Evolutionary conservation across 352 stramenopile genomes (phyloP), one percentile per base, ranked within the genome.

Genomic region (Phytophthora agathidicida): DNA sequence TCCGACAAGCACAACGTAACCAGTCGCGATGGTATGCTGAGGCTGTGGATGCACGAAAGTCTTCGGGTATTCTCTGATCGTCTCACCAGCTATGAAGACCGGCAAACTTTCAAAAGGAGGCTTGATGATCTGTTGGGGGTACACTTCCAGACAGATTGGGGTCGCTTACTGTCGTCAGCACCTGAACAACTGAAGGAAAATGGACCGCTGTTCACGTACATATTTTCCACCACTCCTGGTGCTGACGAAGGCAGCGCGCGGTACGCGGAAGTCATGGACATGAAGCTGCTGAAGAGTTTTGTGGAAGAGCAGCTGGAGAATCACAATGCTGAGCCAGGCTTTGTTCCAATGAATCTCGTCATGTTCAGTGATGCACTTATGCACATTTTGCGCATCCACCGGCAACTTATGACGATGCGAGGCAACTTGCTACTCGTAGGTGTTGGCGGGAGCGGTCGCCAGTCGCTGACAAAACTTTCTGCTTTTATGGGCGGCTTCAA

Each of bases 401-500:
- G 93, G 2, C 78, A 91, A 31, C 61, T 98, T 16, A 92, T 91
- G 70, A 96, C 89, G 10, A 77, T 89, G 13, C 81, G 89, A 1
- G 93, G 93, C 6, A 98, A 97, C 43, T 38, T 97, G n/a, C 76
- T 98, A 41, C 73, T 98, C 11, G 89, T 98, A 8, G 93, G 93
- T 16, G 92, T 98, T 17, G 93, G 93, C 27, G 93, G 92, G 1
- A 97, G 88, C 46, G 93, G 93, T 4, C 63, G 93, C 2, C 93
- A 98, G 60, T 96, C 84, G 1, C 62, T 98, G 5, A 97, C 90
- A 0, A 77, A 88, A 8, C 65, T 98, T 0, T 88, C 90, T 7
- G 74, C 91, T 3, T 98, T 97, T 57, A 94, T 97, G 33, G 86
- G 84, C 3, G 86, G 86, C 10, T 94, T 94, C 47, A 92, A 93